Percentiles rank a stretch among this genome's conserved stretches.
These are phyloP conservation scores for Blakeslea trispora DNA, from an alignment of 371 early-diverging fungal species.

Conservation along the genomic window DNA sequence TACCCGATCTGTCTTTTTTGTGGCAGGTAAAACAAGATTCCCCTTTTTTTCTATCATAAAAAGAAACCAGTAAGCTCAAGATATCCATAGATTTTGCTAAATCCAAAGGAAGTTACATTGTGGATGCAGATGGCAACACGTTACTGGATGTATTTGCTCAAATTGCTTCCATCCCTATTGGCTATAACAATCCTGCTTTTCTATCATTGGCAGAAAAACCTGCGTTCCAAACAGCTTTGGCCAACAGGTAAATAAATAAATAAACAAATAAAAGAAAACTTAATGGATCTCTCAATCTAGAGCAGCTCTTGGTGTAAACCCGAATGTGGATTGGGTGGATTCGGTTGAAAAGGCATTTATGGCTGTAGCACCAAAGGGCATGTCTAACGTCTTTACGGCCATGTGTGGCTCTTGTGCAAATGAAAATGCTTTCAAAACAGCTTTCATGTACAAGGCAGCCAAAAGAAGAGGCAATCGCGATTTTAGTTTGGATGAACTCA, in stretches of 20 bases:
- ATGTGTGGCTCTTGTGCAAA: constrained; percentile 80
- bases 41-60: no score
- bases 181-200: constrained; percentile 74
- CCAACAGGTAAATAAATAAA: constrained; percentile 44
- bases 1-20: constrained; percentile 46
- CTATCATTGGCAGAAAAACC: constrained; percentile 57
- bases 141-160: constrained; percentile 74
- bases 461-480: constrained; percentile 54
- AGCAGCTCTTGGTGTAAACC: constrained; percentile 72
- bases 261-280: neutral
- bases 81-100: constrained; percentile 55
- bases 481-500: constrained; percentile 52
- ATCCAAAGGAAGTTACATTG: constrained; percentile 76
- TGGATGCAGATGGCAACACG: constrained; percentile 74
- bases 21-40: constrained; percentile 38
- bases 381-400: constrained; percentile 76
- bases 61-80: no score
- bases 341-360: constrained; percentile 67
- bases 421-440: constrained; percentile 79
- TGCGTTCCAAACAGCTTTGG: constrained; percentile 59
- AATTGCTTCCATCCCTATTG: constrained; percentile 78
- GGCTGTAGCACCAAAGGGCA: constrained; percentile 68
- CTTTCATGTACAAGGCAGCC: constrained; percentile 72
- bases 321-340: constrained; percentile 66
- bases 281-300: constrained; percentile 28